These are phyloP conservation scores for Yamadazyma epiphylla DNA, from an alignment of 1,139 yeast genomes.

Conservation along the genomic window DNA sequence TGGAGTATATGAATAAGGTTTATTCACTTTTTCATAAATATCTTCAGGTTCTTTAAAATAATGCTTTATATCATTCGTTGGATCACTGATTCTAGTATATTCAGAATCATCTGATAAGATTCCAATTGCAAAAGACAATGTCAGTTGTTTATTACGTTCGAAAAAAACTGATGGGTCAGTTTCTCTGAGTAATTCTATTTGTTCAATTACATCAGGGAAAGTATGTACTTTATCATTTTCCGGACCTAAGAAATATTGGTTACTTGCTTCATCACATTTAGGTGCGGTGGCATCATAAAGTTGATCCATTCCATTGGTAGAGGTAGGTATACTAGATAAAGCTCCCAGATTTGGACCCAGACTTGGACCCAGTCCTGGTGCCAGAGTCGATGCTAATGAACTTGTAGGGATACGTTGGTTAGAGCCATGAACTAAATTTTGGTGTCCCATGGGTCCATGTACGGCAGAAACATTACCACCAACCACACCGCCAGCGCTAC, in stretches of 20 bases:
- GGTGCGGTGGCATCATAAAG: constrained; percentile 9
- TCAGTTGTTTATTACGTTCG: constrained; percentile 39
- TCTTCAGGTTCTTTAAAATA: constrained; percentile 68
- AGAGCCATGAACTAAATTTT: too few relatives aligned
- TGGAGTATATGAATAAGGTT: constrained; percentile 84
- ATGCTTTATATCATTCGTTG: constrained; percentile 12
- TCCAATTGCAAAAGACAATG: constrained; percentile 55
- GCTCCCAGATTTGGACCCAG: not conserved
- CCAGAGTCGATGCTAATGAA: not conserved
- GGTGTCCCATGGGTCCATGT: not conserved
- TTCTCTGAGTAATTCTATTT: constrained; percentile 40
- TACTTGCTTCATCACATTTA: constrained; percentile 45
- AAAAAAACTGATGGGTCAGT: constrained; percentile 39
- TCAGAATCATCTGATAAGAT: constrained; percentile 37
- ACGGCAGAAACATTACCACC: not conserved
- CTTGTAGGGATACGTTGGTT: not conserved
- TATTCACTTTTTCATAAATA: constrained; percentile 67
- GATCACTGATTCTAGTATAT: constrained; percentile 20
- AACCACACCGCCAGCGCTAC: too few relatives aligned
- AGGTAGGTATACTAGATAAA: constrained; percentile 3
- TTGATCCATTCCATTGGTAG: constrained; percentile 1
- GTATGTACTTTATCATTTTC: constrained; percentile 30
- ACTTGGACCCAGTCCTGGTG: too few relatives aligned
- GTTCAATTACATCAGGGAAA: constrained; percentile 54
- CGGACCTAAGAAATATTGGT: constrained; percentile 56